Evolutionary conservation across 495 filamentous ascomycete species (phyloP), one percentile per base, ranked within the genome.

Genomic region (Hypoxylon crocopeplum): DNA sequence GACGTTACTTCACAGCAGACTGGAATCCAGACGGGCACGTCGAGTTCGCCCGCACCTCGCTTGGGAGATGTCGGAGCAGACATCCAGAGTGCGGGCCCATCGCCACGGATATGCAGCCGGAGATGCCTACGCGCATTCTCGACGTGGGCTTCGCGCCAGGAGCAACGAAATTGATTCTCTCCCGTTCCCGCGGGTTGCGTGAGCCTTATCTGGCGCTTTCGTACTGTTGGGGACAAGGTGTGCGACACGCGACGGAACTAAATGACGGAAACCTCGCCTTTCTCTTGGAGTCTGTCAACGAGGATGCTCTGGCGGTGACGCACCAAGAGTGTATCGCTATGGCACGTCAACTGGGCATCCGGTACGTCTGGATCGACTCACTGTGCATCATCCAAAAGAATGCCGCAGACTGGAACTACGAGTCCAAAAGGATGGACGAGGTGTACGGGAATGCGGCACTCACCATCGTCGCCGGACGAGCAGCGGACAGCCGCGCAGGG

Each of bases 301-400:
- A 66, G 36, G 34, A 37, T 0, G 41, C 48, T 3, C 27, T 71
- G 7, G 34, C 54, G 1, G n/a, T 42, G n/a, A 61, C 68, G 11
- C 61, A 66, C 21, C 29, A 32, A 6, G 68, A 69, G 8, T 64
- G 62, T 30, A 59, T 69, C n/a, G 13, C 30, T 13, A 41, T 69
- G 4, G 45, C 62, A 6, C 65, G 65, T 7, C 38, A 63, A 1
- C 29, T 70, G 2, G 68, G 66, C 10, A 65, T 69, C n/a, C 34
- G 38, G 10, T 70, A 69, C 38, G 32, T 69, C 20, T 70, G 66
- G 68, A 67, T 70, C 38, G 68, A 70, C 48, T 54, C 55, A 2
- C 40, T 70, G 5, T 70, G 68, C 17, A 70, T 70, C 17, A 60
- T 70, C 11, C 68, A 70, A 22, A 54, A 49, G 6, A 59, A 58